Base-by-base conservation (phyloP, 371 early-diverging fungal genomes). In the Rhizopus sp. region DNA sequence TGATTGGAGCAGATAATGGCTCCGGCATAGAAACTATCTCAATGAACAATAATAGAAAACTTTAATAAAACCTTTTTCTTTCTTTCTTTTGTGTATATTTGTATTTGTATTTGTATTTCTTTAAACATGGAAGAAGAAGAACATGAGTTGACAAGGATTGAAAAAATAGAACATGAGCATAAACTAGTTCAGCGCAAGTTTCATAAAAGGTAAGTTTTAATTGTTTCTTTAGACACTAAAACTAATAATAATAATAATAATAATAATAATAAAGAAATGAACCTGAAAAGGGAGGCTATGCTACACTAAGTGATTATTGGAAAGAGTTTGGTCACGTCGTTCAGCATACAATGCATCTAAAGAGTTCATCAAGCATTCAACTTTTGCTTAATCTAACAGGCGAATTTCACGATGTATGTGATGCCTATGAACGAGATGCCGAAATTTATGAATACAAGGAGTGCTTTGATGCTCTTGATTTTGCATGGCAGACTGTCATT, bases 371-470 rank as follows among this genome's bases (percentile, higher is more conserved):
- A 37, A 59, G 65, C 8, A 58, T 74, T 13, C 75, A 74, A 33
- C 55, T 64, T 9, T 32, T 74, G 12, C 47, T 74, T 10, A 57
- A 51, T 23, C 54, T 64, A 10, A 71, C 75, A 5, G 56, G 60
- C n/a, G 66, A 70, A 33, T 74, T 74, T 44, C 71, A 74, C 44
- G 75, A 71, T 7, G 71, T 59, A 42, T 74, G 71, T 50, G 61
- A 62, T 10, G 71, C 61, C 1, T 74, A 63, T 44, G 51, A 66
- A 29, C 59, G 64, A 13, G 69, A 68, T 8, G 65, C 68, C 7
- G 68, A 70, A 38, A 33, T 53, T n/a, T 31, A 55, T n/a, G 66
- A 60, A 35, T 74, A 55, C 12, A 40, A 68, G 31, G 66, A 64
- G 49, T 74, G 64, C 47, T 74, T 64, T 50, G 60, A 61, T 3